Percentiles rank a stretch among this genome's conserved stretches.
phyloP scores from a whole-genome alignment of 495 filamentous ascomycete genomes.

The Penicillium taxi region DNA sequence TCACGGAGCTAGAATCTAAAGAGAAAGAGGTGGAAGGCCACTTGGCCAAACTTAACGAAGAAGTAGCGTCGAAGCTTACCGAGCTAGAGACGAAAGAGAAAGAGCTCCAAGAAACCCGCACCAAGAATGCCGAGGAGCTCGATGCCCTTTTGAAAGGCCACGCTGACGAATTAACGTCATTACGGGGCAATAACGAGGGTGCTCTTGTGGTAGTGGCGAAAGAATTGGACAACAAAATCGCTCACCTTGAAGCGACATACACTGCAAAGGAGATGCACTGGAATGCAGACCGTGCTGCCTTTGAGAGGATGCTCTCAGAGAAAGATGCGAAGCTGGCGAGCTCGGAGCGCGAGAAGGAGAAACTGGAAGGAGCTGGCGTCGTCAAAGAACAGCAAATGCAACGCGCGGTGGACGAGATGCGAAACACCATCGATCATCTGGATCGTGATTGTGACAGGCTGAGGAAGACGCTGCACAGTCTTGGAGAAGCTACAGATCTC shows the following conservation, averaged over 20 bases:
- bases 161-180: slow-evolving; percentile 22
- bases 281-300: slow-evolving; percentile 24
- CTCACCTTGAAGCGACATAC: slow-evolving; percentile 28
- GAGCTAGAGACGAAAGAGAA: slow-evolving; percentile 17
- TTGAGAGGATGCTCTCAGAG: slow-evolving; percentile 32
- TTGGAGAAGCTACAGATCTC: slow-evolving; percentile 53
- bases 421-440: slow-evolving; percentile 43
- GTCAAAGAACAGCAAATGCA: slow-evolving; percentile 45
- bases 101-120: slow-evolving; percentile 24
- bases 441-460: slow-evolving; percentile 49
- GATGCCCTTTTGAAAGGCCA: slow-evolving; percentile 18
- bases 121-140: slow-evolving; percentile 12
- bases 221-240: slow-evolving; percentile 31
- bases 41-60: slow-evolving; percentile 26
- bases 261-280: slow-evolving; percentile 33
- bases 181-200: slow-evolving; percentile 17
- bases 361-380: slow-evolving; percentile 37
- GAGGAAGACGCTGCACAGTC: slow-evolving; percentile 48
- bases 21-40: slow-evolving; percentile 20
- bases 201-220: slow-evolving; percentile 24
- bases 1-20: slow-evolving; percentile 18
- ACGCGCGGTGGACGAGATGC: slow-evolving; percentile 41
- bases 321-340: slow-evolving; percentile 30
- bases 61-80: slow-evolving; percentile 14
- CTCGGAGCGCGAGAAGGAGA: slow-evolving; percentile 43